Conservation (phyloP, 768 basidiomycete genomes). For the Tulasnella sp. region DNA sequence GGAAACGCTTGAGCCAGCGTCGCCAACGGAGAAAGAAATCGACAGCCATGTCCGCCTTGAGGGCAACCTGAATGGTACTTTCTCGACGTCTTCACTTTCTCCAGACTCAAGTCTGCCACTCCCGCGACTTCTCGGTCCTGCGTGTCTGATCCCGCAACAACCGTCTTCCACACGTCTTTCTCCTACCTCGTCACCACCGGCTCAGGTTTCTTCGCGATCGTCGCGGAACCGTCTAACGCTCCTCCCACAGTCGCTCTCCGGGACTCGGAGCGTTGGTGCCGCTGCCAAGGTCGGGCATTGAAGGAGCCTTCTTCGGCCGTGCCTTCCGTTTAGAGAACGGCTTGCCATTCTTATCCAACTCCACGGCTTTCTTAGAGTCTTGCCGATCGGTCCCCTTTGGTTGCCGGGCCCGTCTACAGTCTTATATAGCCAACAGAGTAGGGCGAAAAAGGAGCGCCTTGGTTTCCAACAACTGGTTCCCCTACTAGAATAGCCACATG, state of each 20-base stretch:
- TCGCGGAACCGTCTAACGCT: neutral
- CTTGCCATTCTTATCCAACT: neutral
- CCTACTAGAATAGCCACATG: too few species aligned
- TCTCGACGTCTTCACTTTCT: too few species aligned
- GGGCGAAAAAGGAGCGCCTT: neutral
- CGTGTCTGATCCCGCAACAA: neutral
- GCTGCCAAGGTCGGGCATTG: neutral
- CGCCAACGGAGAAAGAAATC: neutral
- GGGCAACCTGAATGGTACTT: neutral
- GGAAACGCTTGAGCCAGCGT: neutral
- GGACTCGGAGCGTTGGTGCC: neutral
- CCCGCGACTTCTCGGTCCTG: too few species aligned
- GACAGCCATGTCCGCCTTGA: neutral
- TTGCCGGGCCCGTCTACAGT: neutral
- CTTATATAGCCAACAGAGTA: neutral
- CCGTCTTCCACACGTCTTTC: neutral
- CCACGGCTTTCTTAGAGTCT: neutral
- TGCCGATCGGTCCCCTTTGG: neutral
- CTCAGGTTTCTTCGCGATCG: neutral
- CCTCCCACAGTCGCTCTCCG: too few species aligned
- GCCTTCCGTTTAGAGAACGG: neutral
- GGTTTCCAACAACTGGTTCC: neutral
- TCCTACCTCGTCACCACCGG: neutral
- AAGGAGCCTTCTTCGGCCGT: neutral
- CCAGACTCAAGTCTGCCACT: too few species aligned